phyloP scores from a whole-genome alignment of 176 grass and related monocot genomes.

The Cocos nucifera region DNA sequence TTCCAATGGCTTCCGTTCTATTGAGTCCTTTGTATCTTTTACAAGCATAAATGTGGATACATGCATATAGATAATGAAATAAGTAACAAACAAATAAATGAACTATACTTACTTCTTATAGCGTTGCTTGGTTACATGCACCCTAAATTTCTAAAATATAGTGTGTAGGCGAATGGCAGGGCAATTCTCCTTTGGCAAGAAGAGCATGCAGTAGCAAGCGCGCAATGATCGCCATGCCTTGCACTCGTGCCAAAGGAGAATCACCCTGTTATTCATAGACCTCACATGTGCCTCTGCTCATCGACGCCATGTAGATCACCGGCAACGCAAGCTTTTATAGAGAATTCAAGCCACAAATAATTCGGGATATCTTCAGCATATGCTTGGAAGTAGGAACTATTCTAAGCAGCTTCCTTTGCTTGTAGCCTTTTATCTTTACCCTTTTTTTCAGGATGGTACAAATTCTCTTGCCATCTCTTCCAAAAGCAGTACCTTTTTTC shows the following conservation, averaged over 20 bases:
- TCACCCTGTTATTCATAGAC: slow-evolving; percentile 26
- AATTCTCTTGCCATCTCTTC: background rate
- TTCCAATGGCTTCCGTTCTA: no score
- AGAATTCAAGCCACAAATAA: background rate
- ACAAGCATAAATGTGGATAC: no score
- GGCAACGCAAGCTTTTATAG: background rate
- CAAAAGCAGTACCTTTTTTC: background rate
- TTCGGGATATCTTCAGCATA: background rate
- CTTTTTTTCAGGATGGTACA: background rate
- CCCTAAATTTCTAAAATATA: no score
- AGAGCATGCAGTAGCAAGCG: background rate
- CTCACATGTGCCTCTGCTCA: background rate
- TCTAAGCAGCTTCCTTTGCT: background rate
- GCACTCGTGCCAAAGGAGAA: slow-evolving; percentile 27
- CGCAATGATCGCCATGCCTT: background rate
- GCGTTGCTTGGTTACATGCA: no score
- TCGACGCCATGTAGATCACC: background rate
- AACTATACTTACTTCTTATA: no score
- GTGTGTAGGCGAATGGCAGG: slow-evolving; percentile 24
- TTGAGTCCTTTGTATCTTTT: no score
- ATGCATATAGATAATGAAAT: no score
- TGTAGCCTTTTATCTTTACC: background rate
- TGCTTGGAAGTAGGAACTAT: background rate
- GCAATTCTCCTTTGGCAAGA: slow-evolving; percentile 54
- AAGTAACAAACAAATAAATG: no score